Percentiles rank a stretch among this genome's conserved stretches.
These are phyloP conservation scores for Myxozyma monticola DNA, from an alignment of 805 yeast species.

Conservation along the genomic window DNA sequence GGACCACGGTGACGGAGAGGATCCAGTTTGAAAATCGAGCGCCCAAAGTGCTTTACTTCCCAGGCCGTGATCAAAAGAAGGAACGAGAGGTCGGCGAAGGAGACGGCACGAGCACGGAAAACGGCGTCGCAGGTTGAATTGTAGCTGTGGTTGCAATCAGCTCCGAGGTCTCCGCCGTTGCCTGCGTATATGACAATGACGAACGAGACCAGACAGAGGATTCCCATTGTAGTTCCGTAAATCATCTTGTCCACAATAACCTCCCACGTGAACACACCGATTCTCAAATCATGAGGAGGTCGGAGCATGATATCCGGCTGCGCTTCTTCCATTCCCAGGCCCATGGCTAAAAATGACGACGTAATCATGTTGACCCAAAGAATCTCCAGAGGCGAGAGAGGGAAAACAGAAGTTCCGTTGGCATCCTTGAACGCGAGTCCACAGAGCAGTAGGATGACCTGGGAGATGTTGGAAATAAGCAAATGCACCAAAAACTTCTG, in stretches of 20 bases:
- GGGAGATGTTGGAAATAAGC: conserved; percentile 72
- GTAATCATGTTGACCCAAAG: conserved; percentile 78
- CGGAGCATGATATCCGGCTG: conserved; percentile 62
- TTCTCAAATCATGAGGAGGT: conserved; percentile 61
- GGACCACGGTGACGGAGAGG: conserved; percentile 45
- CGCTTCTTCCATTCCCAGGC: conserved; percentile 70
- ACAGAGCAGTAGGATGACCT: conserved; percentile 64
- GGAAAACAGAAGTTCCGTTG: conserved; percentile 72
- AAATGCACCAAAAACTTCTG: conserved; percentile 76
- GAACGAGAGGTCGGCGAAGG: conserved; percentile 85
- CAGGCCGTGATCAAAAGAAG: conserved; percentile 78
- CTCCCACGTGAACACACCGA: conserved; percentile 65
- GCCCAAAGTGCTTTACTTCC: conserved; percentile 75
- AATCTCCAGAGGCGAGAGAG: conserved; percentile 77
- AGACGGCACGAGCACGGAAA: conserved; percentile 71
- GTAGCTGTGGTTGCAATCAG: conserved; percentile 56
- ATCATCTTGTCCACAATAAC: conserved; percentile 66
- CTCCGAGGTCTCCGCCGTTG: conserved; percentile 68
- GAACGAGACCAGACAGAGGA: conserved; percentile 66
- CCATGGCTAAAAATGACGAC: conserved; percentile 83
- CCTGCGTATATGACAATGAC: conserved; percentile 63
- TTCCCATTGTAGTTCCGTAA: conserved; percentile 69
- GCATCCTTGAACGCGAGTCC: conserved; percentile 71
- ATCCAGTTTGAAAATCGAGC: conserved; percentile 64
- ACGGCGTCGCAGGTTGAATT: conserved; percentile 57